Evolutionary conservation across 495 filamentous ascomycete species (phyloP).

Genomic region (Symbiotaphrina buchneri): DNA sequence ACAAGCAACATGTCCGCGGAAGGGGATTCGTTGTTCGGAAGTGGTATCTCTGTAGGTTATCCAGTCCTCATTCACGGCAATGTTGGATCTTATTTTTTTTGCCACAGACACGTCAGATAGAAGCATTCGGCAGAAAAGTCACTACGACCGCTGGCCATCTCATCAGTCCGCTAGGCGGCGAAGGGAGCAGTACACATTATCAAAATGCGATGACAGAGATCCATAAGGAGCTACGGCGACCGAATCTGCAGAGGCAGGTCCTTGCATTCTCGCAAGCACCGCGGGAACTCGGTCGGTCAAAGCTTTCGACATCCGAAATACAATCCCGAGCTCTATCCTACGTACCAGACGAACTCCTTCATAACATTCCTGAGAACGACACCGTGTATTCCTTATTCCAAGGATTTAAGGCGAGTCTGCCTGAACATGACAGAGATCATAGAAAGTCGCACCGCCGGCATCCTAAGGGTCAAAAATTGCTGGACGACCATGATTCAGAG

Average conservation of each 20-base stretch:
- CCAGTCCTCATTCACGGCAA: not conserved
- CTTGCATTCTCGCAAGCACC: constrained; percentile 79
- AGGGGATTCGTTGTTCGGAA: constrained; percentile 4
- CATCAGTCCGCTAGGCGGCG: constrained; percentile 46
- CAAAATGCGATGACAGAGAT: constrained; percentile 74
- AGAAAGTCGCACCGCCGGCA: constrained; percentile 41
- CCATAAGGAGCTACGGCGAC: constrained; percentile 66
- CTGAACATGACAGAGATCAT: constrained; percentile 40
- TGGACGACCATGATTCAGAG: constrained; percentile 28
- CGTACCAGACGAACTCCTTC: constrained; percentile 74
- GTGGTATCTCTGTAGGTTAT: constrained; percentile 3
- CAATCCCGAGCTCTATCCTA: constrained; percentile 81
- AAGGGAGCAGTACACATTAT: constrained; percentile 38
- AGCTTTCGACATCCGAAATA: constrained; percentile 78
- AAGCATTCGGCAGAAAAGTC: constrained; percentile 87
- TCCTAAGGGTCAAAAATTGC: constrained; percentile 41
- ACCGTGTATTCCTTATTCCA: constrained; percentile 87
- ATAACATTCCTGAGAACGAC: constrained; percentile 63
- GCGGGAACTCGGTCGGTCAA: constrained; percentile 79
- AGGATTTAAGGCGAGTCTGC: constrained; percentile 80
- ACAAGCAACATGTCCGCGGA: not conserved
- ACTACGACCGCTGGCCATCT: constrained; percentile 82
- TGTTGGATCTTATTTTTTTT: not conserved
- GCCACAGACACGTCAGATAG: constrained; percentile 28
- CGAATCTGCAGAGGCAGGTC: constrained; percentile 64